These are phyloP conservation scores for Torrubiella hemipterigena DNA, from an alignment of 2,329 filamentous ascomycete species.

Conservation along the genomic window DNA sequence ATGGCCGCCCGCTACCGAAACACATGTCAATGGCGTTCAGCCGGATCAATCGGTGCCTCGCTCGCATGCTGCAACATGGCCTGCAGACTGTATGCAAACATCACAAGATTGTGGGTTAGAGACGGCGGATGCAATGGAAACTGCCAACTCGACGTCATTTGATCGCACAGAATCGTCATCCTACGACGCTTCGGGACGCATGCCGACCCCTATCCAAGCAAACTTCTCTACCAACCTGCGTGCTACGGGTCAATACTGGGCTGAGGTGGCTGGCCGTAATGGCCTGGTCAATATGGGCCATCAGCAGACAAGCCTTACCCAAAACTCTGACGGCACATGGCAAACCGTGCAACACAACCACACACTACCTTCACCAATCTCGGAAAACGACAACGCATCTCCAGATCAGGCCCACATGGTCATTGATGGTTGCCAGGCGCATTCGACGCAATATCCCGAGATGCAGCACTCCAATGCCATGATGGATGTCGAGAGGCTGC, in stretches of 20 bases:
- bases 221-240: conserved; percentile 43
- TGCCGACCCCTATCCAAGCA: conserved; percentile 49
- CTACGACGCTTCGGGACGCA: conserved; percentile 25
- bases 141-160: conserved; percentile 2
- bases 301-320: conserved; percentile 24
- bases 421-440: not conserved
- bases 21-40: too few species aligned
- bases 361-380: conserved; percentile 47
- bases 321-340: conserved; percentile 35
- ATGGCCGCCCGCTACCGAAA: too few species aligned
- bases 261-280: conserved; percentile 17
- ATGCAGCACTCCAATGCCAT: conserved; percentile 27
- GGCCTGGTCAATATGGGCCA: conserved; percentile 26
- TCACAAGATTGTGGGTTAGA: not conserved
- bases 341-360: conserved; percentile 39
- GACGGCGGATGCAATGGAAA: conserved; percentile 1
- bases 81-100: too few species aligned
- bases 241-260: conserved; percentile 30
- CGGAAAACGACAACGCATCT: conserved; percentile 42
- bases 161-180: conserved; percentile 9
- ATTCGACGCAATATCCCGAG: conserved; percentile 8
- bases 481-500: conserved; percentile 21
- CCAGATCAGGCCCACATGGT: not conserved
- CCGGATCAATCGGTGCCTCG: too few species aligned
- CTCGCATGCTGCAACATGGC: conserved; percentile 3